phyloP scores from a whole-genome alignment of 2,329 filamentous ascomycete genomes.

The Helminthosporium solani region DNA sequence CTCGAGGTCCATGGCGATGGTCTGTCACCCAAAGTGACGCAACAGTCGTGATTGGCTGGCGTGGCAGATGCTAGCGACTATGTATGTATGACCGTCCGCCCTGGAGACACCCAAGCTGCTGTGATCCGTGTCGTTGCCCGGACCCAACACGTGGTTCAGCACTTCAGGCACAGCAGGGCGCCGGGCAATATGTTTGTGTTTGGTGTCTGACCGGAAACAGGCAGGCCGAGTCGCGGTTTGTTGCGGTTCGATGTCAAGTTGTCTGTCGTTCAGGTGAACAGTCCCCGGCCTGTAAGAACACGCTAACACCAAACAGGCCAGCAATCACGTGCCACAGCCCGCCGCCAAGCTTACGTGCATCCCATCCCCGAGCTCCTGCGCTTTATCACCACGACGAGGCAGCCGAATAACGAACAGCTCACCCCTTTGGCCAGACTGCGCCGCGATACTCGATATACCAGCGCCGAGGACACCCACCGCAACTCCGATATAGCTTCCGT shows the following conservation, averaged over 20 bases:
- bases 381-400: slow-evolving; percentile 23
- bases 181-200: too few relatives aligned
- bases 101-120: background rate
- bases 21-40: background rate
- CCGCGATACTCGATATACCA: slow-evolving; percentile 3
- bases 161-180: too few relatives aligned
- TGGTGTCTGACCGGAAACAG: too few relatives aligned
- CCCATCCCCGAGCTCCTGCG: slow-evolving; percentile 15
- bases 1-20: slow-evolving; percentile 9
- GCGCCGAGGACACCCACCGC: background rate
- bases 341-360: too few relatives aligned
- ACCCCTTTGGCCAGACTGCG: slow-evolving; percentile 3
- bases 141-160: too few relatives aligned
- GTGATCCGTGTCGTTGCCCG: too few relatives aligned
- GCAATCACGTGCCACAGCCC: slow-evolving; percentile 1
- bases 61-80: background rate
- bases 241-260: background rate
- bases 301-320: background rate
- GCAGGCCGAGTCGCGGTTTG: background rate
- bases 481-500: background rate
- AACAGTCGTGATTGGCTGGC: slow-evolving; percentile 1
- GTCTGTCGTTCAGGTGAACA: background rate
- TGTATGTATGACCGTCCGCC: background rate
- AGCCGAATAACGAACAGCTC: slow-evolving; percentile 17
- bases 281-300: too few relatives aligned